These are phyloP conservation scores for Cinnamomum chago DNA, from an alignment of 164 flowering plant genomes.

Conservation along the genomic window DNA sequence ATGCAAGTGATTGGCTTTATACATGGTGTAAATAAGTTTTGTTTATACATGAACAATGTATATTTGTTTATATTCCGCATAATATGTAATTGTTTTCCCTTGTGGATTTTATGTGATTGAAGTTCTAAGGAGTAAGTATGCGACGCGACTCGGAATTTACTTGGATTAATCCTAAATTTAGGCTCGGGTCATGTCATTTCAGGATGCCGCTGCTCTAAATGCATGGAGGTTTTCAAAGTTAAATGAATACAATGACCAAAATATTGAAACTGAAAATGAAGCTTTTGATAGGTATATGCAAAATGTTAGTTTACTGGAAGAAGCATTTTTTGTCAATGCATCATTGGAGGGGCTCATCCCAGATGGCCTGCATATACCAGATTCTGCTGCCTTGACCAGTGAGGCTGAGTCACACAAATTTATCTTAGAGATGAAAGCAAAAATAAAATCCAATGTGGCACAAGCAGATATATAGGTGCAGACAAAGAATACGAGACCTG, in stretches of 20 bases:
- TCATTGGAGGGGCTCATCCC: conserved; percentile 19
- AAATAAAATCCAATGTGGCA: conserved; percentile 42
- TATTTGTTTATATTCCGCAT: too few species aligned
- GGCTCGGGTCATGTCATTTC: too few species aligned
- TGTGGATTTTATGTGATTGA: too few species aligned
- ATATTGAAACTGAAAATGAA: conserved; percentile 75
- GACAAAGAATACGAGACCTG: conserved; percentile 42
- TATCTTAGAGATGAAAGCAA: conserved; percentile 37
- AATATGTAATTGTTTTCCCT: too few species aligned
- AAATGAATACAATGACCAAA: conserved; percentile 66
- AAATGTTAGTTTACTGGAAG: conserved; percentile 68
- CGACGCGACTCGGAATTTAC: too few species aligned
- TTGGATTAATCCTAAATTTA: too few species aligned
- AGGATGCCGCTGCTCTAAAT: conserved; percentile 86
- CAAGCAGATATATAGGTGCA: conserved; percentile 40
- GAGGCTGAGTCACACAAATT: conserved; percentile 21
- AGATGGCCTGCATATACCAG: conserved; percentile 19
- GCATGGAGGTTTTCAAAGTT: conserved; percentile 90
- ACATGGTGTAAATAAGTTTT: too few species aligned
- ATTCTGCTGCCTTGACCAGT: conserved; percentile 7
- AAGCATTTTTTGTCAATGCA: conserved; percentile 48
- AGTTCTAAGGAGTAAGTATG: too few species aligned
- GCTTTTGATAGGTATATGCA: conserved; percentile 88
- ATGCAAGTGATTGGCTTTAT: too few species aligned
- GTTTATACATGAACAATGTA: too few species aligned